Evolutionary conservation across 2,329 filamentous ascomycete species (phyloP), one percentile per base, ranked within the genome.

Genomic region (Penicillium sp.): DNA sequence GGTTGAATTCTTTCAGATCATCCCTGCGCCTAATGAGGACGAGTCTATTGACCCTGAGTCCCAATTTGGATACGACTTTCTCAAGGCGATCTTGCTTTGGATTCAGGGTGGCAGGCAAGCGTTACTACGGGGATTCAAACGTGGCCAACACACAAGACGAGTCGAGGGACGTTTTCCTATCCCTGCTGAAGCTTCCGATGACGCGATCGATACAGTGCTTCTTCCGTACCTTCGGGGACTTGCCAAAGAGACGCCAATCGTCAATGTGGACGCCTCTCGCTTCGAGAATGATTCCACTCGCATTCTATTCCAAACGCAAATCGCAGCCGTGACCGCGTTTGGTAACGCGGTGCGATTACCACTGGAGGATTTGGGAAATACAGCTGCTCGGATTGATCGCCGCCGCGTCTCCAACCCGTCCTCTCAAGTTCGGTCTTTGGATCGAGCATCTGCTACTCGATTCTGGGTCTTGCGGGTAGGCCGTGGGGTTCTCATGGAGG

Each of bases 71-170:
- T 88, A 87, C 65, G 86, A 88, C 63, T 88, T 89, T 64, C 66
- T 88, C 28, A 87, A 85, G 69, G 85, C 86, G 1, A 86, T 88
- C 45, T 68, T 87, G 2, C 76, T 88, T 1, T 89, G 86, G 84
- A 73, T 88, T 2, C 83, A 86, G 56, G 85, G 84, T 37, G 86
- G 86, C 10, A 75, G 84, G 14, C 76, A 80, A 8, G 79, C 79
- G 31, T 71, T 88, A 10, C 70, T 88, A 2, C 77, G 83, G 59
- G 85, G 83, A 0, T 89, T 89, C 70, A 83, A 82, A 42, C 76
- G 79, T 54, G 74, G 77, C 28, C 71, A 75, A 3, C 69, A 72
- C 25, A 71, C 78, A 62, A 72, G 76, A 34, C 73, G 75, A 45
- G 76, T 79, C 34, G 74, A 72, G 58, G 63, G 72, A 45, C 79